Evolutionary conservation across 2,329 filamentous ascomycete species (phyloP).

Genomic region (Monosporascus sp.): DNA sequence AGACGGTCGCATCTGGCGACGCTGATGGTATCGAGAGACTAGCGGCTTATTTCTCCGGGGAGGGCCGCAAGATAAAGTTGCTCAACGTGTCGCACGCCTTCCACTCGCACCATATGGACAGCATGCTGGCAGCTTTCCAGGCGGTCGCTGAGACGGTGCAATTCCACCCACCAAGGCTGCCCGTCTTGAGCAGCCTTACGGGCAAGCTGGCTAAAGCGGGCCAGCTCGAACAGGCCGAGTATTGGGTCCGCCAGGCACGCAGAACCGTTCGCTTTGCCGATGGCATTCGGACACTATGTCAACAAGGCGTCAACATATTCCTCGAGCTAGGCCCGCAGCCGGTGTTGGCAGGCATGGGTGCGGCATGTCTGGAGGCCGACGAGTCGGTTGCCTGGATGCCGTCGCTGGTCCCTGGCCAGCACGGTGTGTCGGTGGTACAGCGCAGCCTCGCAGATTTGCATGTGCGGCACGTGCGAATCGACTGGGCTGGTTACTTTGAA

Average conservation of each 20-base stretch:
- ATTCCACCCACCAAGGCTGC: conserved; percentile 12
- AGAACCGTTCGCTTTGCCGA: conserved; percentile 25
- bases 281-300: conserved; percentile 17
- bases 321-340: conserved; percentile 26
- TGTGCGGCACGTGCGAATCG: conserved; percentile 16
- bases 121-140: conserved; percentile 18
- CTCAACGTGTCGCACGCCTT: conserved; percentile 20
- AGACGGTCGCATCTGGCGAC: conserved; percentile 24
- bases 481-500: conserved; percentile 26
- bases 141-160: conserved; percentile 15
- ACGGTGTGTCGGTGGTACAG: conserved; percentile 12
- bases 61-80: conserved; percentile 16
- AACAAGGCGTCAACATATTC: conserved; percentile 20
- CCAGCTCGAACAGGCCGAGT: conserved; percentile 19
- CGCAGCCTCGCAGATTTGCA: conserved; percentile 19
- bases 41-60: conserved; percentile 8
- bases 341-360: conserved; percentile 24
- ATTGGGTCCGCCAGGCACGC: conserved; percentile 24
- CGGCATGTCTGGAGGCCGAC: conserved; percentile 15
- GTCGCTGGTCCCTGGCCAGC: conserved; percentile 15
- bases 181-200: conserved; percentile 18
- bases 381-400: conserved; percentile 16
- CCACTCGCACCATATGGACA: conserved; percentile 22
- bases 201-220: conserved; percentile 14
- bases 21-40: conserved; percentile 12